Evolutionary conservation across 331 rosid genomes (phyloP).

Genomic region (Quercus phellos): DNA sequence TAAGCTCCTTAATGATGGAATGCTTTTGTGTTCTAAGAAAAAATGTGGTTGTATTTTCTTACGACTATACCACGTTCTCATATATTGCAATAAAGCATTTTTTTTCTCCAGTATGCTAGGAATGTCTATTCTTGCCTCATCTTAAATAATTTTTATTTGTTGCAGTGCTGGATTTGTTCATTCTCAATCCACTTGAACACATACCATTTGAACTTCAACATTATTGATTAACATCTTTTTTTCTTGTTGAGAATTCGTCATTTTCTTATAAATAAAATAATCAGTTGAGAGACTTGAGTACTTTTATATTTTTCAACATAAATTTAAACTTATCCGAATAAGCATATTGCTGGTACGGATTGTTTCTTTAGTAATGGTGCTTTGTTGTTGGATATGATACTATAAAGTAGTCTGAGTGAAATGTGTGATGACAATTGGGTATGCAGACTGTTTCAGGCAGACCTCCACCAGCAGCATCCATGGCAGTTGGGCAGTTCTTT

Average conservation of each 20-base stretch:
- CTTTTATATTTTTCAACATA: not conserved
- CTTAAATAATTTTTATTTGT: not conserved
- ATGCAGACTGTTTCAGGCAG: conserved; percentile 95
- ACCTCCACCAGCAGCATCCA: conserved; percentile 98
- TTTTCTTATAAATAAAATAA: not conserved
- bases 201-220: not conserved
- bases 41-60: not conserved
- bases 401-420: not conserved
- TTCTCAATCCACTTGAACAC: not conserved
- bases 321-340: not conserved
- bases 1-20: not conserved
- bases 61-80: not conserved
- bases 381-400: not conserved
- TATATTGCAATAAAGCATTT: not conserved
- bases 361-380: not conserved
- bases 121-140: not conserved
- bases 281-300: not conserved
- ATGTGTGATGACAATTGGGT: conserved; percentile 37
- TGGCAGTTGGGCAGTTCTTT: conserved; percentile 99
- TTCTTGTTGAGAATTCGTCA: not conserved
- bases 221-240: not conserved
- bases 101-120: not conserved
- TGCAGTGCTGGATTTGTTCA: not conserved
- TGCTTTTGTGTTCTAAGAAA: not conserved
- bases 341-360: not conserved